Conservation (phyloP, 257 asterid genomes). For the Solanum sitiens region DNA sequence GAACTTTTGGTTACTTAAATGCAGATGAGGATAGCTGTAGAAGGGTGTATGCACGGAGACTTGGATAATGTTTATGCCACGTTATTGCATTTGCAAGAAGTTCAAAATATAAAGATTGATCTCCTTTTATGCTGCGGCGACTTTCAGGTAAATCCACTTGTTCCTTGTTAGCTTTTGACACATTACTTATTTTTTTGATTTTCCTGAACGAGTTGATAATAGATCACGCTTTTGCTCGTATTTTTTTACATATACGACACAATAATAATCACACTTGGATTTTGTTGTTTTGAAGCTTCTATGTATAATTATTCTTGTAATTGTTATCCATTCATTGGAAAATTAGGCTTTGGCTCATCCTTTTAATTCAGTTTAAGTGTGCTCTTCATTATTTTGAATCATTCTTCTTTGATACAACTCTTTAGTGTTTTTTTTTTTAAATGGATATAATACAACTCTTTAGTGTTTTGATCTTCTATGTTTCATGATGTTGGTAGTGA, state of each 20-base stretch:
- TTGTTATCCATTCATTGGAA: not conserved
- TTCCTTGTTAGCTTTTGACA: not conserved
- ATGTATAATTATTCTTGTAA: not conserved
- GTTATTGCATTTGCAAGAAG: constrained; percentile 64
- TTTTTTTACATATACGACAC: not conserved
- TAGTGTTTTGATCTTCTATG: not conserved
- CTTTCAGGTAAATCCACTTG: constrained; percentile 60
- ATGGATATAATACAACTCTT: not conserved
- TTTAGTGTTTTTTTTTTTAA: not conserved
- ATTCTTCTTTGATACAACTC: not conserved
- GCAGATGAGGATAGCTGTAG: constrained; percentile 88
- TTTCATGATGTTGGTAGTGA: not conserved
- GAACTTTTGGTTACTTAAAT: not conserved
- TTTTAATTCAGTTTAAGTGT: not conserved
- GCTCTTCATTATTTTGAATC: not conserved
- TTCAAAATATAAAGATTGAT: constrained; percentile 62
- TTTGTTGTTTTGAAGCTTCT: not conserved
- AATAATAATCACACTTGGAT: not conserved
- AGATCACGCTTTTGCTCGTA: not conserved
- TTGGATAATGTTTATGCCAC: constrained; percentile 81
- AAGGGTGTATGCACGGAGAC: constrained; percentile 99
- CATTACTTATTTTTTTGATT: not conserved
- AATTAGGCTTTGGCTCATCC: not conserved
- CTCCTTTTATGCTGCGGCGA: constrained; percentile 96
- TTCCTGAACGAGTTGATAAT: not conserved